A percentile compares a stretch with the other conserved stretches of the same genome.
phyloP scores from a whole-genome alignment of 2,329 filamentous ascomycete genomes.

The Aureobasidium namibiae region DNA sequence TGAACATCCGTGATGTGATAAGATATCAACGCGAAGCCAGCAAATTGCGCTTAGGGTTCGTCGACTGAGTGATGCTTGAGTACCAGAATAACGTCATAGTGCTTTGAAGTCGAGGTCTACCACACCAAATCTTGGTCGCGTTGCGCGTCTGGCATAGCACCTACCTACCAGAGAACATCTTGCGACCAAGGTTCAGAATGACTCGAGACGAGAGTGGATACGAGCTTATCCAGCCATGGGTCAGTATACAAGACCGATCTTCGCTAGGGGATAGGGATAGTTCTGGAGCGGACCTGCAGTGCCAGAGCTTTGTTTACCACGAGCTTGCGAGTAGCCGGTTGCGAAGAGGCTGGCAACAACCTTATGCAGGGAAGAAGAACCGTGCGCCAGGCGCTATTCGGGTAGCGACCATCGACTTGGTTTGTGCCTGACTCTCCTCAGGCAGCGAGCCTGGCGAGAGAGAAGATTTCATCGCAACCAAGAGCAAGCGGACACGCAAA shows the following conservation, averaged over 20 bases:
- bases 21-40: not conserved
- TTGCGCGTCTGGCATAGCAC: not conserved
- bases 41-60: not conserved
- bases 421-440: not conserved
- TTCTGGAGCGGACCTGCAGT: not conserved
- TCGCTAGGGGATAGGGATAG: not conserved
- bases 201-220: not conserved
- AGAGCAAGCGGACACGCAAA: not conserved
- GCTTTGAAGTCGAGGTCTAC: not conserved
- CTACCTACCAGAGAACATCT: not conserved
- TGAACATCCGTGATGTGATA: not conserved
- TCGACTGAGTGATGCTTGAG: not conserved
- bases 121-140: constrained; percentile 1
- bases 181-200: not conserved
- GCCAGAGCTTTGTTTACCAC: not conserved
- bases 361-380: not conserved
- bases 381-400: not conserved
- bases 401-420: not conserved
- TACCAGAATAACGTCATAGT: not conserved
- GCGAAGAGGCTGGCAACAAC: not conserved
- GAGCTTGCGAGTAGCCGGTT: not conserved
- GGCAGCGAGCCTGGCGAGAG: not conserved
- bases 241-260: not conserved
- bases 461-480: not conserved
- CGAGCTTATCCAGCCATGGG: constrained; percentile 2